Percentiles rank a stretch among this genome's conserved stretches.
These are phyloP conservation scores for Kwoniella sp. DNA, from an alignment of 768 basidiomycete species.

Conservation along the genomic window DNA sequence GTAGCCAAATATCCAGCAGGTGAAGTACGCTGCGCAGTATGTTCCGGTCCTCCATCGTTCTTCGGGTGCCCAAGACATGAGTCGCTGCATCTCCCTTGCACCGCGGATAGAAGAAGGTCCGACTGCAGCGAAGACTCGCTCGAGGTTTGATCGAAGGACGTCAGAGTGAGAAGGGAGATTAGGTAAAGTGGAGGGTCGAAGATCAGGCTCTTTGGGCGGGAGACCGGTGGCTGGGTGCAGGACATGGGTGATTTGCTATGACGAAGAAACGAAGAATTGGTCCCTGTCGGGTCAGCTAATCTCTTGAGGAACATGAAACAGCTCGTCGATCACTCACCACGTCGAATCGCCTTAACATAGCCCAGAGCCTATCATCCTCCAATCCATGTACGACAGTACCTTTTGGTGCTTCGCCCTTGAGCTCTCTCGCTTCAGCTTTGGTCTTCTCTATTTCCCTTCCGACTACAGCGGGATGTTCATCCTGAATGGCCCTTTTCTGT, in stretches of 20 bases:
- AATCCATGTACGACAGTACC: conserved; percentile 56
- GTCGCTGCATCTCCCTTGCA: conserved; percentile 49
- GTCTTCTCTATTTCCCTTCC: conserved; percentile 56
- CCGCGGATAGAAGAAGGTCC: conserved; percentile 54
- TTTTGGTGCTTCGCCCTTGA: conserved; percentile 44
- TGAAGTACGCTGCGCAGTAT: conserved; percentile 55
- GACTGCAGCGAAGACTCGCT: conserved; percentile 55
- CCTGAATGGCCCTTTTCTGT: conserved; percentile 48
- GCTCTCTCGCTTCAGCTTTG: conserved; percentile 53
- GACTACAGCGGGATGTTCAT: conserved; percentile 51
- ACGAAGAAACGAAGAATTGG: neutral
- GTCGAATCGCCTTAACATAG: conserved; percentile 56
- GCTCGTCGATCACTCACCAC: too few species aligned
- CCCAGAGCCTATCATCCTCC: conserved; percentile 57
- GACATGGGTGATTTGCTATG: conserved; percentile 57
- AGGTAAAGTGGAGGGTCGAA: conserved; percentile 56
- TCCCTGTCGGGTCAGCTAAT: too few species aligned
- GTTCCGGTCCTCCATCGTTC: conserved; percentile 50
- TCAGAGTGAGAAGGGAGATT: conserved; percentile 57
- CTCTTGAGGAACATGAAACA: too few species aligned
- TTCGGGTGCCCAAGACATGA: conserved; percentile 55
- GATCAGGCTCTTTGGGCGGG: conserved; percentile 56
- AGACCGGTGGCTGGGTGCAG: conserved; percentile 55
- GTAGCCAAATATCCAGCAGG: conserved; percentile 55
- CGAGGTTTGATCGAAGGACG: conserved; percentile 56